Percentiles rank a stretch among this genome's conserved stretches.
phyloP scores from a whole-genome alignment of 257 asterid genomes.

The Lycium barbarum region DNA sequence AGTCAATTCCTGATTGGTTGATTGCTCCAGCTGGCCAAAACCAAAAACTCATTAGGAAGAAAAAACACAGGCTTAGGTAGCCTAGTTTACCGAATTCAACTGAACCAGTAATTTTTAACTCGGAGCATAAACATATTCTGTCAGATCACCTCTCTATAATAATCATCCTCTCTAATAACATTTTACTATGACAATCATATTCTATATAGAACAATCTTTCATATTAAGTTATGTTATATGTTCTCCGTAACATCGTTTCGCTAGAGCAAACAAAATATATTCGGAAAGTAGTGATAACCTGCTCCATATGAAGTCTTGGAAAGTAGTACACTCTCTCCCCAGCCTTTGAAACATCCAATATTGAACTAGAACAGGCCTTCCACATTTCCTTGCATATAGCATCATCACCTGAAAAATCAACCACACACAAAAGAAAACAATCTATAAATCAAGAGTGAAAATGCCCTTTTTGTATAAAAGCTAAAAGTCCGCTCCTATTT shows the following conservation, averaged over 20 bases:
- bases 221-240: too few species aligned
- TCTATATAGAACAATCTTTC: too few species aligned
- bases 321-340: slow-evolving; percentile 68
- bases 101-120: neutral
- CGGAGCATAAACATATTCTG: neutral
- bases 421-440: neutral
- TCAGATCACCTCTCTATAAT: too few species aligned
- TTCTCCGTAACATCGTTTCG: too few species aligned
- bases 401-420: slow-evolving; percentile 41
- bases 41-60: slow-evolving; percentile 34
- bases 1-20: slow-evolving; percentile 68
- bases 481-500: neutral
- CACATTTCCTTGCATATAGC: slow-evolving; percentile 56
- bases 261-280: too few species aligned
- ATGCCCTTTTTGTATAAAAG: too few species aligned
- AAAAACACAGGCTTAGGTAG: neutral
- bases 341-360: slow-evolving; percentile 64
- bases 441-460: neutral
- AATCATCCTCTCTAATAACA: too few species aligned
- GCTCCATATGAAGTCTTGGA: slow-evolving; percentile 80
- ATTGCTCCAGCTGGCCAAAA: slow-evolving; percentile 63
- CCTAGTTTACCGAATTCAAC: neutral
- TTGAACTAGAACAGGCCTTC: slow-evolving; percentile 80
- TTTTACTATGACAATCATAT: too few species aligned
- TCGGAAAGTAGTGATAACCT: slow-evolving; percentile 40